phyloP scores from a whole-genome alignment of 2,329 filamentous ascomycete genomes.

The Exophiala sp. region DNA sequence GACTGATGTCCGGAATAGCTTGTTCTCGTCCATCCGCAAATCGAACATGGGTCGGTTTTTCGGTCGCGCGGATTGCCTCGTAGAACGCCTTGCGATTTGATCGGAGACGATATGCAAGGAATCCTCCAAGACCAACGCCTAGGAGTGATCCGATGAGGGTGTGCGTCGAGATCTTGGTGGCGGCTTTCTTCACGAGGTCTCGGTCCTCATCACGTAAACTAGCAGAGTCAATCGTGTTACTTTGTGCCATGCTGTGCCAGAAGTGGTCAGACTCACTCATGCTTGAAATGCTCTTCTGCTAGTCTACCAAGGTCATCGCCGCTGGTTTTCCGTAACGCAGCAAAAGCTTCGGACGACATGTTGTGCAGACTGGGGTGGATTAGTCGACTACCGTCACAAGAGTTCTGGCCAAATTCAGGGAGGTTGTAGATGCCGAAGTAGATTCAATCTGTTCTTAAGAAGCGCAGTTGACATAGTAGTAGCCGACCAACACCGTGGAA shows the following conservation, averaged over 20 bases:
- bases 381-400: neutral
- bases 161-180: slow-evolving; percentile 52
- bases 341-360: slow-evolving; percentile 45
- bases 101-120: slow-evolving; percentile 57
- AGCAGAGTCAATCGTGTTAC: slow-evolving; percentile 22
- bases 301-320: slow-evolving; percentile 52
- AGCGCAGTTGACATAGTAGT: no score
- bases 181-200: slow-evolving; percentile 54
- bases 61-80: slow-evolving; percentile 57
- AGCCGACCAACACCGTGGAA: no score
- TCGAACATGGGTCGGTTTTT: slow-evolving; percentile 60
- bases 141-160: slow-evolving; percentile 58
- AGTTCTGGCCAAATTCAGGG: neutral
- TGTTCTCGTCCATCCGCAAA: slow-evolving; percentile 62
- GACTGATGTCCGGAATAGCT: slow-evolving; percentile 59
- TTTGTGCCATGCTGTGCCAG: slow-evolving; percentile 4
- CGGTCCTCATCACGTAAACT: slow-evolving; percentile 57
- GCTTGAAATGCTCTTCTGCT: slow-evolving; percentile 57
- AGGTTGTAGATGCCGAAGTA: neutral
- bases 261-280: slow-evolving; percentile 43
- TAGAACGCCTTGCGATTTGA: slow-evolving; percentile 57
- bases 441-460: no score
- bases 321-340: slow-evolving; percentile 45
- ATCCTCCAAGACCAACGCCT: slow-evolving; percentile 58
- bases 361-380: neutral